These are phyloP conservation scores for Phyllosticta citrichinensis DNA, from an alignment of 2,329 filamentous ascomycete genomes.

Conservation along the genomic window DNA sequence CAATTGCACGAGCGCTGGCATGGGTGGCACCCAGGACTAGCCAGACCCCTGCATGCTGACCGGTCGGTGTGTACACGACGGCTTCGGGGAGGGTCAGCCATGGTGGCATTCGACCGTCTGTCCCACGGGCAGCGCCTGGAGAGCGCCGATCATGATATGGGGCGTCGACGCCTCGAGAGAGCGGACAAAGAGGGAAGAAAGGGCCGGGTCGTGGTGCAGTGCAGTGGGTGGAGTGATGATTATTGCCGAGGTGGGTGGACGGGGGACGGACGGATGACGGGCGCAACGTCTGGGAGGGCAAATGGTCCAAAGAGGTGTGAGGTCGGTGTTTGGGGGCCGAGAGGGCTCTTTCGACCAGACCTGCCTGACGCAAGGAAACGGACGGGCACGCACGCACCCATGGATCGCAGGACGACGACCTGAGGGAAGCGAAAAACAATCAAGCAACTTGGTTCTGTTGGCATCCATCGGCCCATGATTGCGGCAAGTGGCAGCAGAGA, in stretches of 20 bases:
- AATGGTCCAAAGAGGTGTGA: not conserved
- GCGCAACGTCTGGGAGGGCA: not conserved
- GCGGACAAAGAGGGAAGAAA: conserved; percentile 2
- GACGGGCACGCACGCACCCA: not conserved
- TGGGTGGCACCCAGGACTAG: conserved; percentile 4
- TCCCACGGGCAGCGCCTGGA: conserved; percentile 2
- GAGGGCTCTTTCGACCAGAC: too few species aligned
- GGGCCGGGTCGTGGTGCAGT: not conserved
- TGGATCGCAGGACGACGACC: too few species aligned
- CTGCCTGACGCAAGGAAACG: not conserved
- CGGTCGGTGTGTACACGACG: conserved; percentile 5
- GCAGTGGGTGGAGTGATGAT: not conserved
- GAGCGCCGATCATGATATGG: conserved; percentile 5
- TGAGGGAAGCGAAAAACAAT: not conserved
- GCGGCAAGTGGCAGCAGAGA: too few species aligned
- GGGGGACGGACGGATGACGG: not conserved
- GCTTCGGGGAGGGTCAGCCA: conserved; percentile 4
- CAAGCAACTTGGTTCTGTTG: not conserved
- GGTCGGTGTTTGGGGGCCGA: not conserved
- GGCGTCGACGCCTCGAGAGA: conserved; percentile 5
- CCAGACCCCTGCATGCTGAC: conserved; percentile 11
- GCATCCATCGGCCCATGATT: not conserved
- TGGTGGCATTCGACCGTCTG: conserved; percentile 6
- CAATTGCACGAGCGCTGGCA: conserved; percentile 5
- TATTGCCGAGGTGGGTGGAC: not conserved